Conservation (phyloP, 2,329 filamentous ascomycete species). For the Botrytis paeoniae region DNA sequence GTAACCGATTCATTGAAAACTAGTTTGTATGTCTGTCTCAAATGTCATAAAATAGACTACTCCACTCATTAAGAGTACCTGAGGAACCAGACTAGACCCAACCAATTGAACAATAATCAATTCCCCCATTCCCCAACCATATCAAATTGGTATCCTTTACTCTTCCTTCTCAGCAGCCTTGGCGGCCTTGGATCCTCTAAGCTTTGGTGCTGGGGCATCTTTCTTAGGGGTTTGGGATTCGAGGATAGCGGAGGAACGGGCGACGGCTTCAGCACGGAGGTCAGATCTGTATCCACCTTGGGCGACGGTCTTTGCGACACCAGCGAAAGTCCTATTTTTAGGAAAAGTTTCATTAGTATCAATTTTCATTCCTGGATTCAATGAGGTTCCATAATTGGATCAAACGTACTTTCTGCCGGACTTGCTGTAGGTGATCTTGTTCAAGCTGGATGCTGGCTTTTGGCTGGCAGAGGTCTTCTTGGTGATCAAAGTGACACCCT, state of each 20-base stretch:
- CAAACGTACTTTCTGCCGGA: constrained; percentile 73
- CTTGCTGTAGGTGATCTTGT: constrained; percentile 69
- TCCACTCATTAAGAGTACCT: constrained; percentile 13
- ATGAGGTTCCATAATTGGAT: neutral
- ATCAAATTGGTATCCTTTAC: constrained; percentile 28
- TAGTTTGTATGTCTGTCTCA: constrained; percentile 7
- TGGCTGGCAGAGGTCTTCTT: constrained; percentile 75
- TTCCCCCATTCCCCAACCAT: constrained; percentile 27
- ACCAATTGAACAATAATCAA: constrained; percentile 20
- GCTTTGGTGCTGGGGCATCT: constrained; percentile 69
- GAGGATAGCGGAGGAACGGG: constrained; percentile 83
- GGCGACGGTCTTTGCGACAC: constrained; percentile 76
- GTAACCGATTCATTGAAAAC: constrained; percentile 14
- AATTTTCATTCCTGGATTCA: neutral
- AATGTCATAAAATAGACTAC: constrained; percentile 14
- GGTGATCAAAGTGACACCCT: constrained; percentile 75
- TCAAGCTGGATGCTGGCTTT: constrained; percentile 67
- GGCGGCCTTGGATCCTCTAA: constrained; percentile 74
- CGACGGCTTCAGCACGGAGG: constrained; percentile 73
- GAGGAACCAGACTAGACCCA: constrained; percentile 25
- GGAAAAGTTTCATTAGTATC: neutral
- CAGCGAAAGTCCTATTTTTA: constrained; percentile 73
- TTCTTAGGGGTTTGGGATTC: constrained; percentile 76
- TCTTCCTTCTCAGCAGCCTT: constrained; percentile 59
- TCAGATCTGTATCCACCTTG: constrained; percentile 83